Conservation (phyloP, 1,284 basidiomycete species). For the Ustilago vetiveriae region DNA sequence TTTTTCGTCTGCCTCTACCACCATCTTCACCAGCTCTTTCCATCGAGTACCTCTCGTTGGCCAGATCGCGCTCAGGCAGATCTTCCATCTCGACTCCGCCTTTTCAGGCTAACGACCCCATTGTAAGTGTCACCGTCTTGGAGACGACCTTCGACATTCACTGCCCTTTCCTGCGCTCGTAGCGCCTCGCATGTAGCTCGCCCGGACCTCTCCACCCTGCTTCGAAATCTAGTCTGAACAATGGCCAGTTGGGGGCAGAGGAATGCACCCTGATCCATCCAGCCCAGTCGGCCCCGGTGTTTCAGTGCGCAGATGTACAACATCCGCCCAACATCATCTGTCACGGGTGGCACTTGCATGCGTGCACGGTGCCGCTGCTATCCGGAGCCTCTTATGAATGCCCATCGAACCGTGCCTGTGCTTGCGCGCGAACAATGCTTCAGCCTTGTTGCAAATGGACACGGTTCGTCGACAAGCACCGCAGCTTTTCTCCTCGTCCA, state of each 20-base stretch:
- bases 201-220: slow-evolving; percentile 12
- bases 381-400: not conserved
- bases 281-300: not conserved
- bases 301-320: not conserved
- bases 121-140: slow-evolving; percentile 21
- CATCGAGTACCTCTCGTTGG: slow-evolving; percentile 21
- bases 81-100: slow-evolving; percentile 18
- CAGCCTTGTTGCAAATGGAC: not conserved
- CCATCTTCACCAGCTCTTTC: slow-evolving; percentile 16
- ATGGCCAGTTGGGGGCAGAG: slow-evolving; percentile 2
- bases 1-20: slow-evolving; percentile 13
- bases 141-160: not conserved
- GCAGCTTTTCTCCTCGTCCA: not conserved
- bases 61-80: slow-evolving; percentile 7
- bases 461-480: slow-evolving; percentile 20
- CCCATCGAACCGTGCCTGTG: not conserved
- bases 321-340: not conserved
- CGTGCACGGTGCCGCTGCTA: slow-evolving; percentile 13
- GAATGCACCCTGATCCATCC: not conserved
- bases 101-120: slow-evolving; percentile 43
- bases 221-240: slow-evolving; percentile 2
- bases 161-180: not conserved
- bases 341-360: slow-evolving; percentile 2
- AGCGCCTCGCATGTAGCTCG: not conserved
- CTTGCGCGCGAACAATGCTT: not conserved